Evolutionary conservation across 805 yeast species (phyloP).

Genomic region (Wickerhamiella siamensis): DNA sequence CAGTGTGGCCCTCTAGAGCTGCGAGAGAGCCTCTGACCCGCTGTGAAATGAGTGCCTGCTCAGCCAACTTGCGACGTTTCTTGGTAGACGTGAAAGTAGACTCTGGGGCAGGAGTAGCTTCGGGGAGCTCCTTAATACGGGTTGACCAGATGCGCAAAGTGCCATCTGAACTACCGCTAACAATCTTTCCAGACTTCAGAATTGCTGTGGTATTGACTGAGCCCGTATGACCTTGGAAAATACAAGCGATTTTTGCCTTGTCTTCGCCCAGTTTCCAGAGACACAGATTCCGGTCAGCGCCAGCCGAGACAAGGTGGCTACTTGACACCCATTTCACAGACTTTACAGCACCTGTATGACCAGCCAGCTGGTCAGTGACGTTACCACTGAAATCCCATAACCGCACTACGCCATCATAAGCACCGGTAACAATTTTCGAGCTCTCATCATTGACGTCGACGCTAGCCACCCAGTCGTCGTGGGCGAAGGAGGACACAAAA

Average conservation of each 20-base stretch:
- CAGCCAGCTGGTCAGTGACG: constrained; percentile 65
- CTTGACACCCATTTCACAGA: constrained; percentile 67
- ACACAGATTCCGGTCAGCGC: constrained; percentile 79
- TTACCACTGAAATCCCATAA: constrained; percentile 74
- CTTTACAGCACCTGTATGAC: constrained; percentile 80
- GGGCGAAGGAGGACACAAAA: constrained; percentile 69
- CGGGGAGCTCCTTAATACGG: constrained; percentile 66
- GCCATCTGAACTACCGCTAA: constrained; percentile 76
- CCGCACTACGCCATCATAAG: constrained; percentile 89
- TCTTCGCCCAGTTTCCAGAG: constrained; percentile 63
- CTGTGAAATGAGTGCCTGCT: constrained; percentile 50
- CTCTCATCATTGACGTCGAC: constrained; percentile 34
- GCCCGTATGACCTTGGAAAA: constrained; percentile 79
- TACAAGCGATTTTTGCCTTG: constrained; percentile 52
- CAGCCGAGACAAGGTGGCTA: constrained; percentile 66
- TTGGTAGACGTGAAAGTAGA: constrained; percentile 60
- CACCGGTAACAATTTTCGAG: constrained; percentile 57
- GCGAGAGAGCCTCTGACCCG: constrained; percentile 74
- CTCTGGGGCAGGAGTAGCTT: constrained; percentile 22
- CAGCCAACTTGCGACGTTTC: constrained; percentile 72
- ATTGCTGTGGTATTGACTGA: constrained; percentile 61
- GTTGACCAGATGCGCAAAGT: constrained; percentile 83
- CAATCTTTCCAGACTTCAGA: constrained; percentile 31
- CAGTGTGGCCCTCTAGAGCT: constrained; percentile 63
- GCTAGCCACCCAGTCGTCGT: constrained; percentile 92